Conservation (phyloP, 257 asterid genomes). For the Penstemon davidsonii region DNA sequence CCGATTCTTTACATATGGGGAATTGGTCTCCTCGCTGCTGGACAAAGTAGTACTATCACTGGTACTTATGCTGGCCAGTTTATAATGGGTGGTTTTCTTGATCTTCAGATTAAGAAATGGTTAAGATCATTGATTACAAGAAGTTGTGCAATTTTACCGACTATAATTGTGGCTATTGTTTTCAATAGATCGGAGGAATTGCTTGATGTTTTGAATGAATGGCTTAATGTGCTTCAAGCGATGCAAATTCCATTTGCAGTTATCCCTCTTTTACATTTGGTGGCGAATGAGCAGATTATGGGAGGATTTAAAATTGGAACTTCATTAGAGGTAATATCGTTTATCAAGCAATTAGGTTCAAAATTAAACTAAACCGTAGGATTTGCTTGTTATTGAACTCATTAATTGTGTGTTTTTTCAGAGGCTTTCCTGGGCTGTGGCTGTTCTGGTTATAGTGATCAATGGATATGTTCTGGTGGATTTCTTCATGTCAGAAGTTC, state of each 20-base stretch:
- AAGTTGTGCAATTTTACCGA: conserved; percentile 69
- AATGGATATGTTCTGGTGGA: conserved; percentile 71
- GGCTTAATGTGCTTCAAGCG: conserved; percentile 77
- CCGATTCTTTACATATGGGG: conserved; percentile 75
- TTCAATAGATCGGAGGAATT: conserved; percentile 64
- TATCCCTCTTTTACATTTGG: conserved; percentile 67
- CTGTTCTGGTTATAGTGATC: conserved; percentile 56
- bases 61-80: conserved; percentile 87
- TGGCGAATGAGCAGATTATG: conserved; percentile 58
- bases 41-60: conserved; percentile 76
- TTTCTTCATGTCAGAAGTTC: conserved; percentile 61
- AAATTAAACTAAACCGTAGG: too few relatives aligned
- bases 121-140: conserved; percentile 67
- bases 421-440: conserved; percentile 65
- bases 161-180: conserved; percentile 55
- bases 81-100: conserved; percentile 74
- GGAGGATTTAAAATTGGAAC: conserved; percentile 66
- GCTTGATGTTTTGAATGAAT: conserved; percentile 64
- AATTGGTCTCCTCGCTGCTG: conserved; percentile 73
- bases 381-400: background rate
- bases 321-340: conserved; percentile 46
- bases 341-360: too few relatives aligned
- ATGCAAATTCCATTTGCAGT: conserved; percentile 77
- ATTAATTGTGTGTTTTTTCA: conserved; percentile 28
- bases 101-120: conserved; percentile 67